These are phyloP conservation scores for Rhodotorula babjevae DNA, from an alignment of 768 basidiomycete species.

Conservation along the genomic window DNA sequence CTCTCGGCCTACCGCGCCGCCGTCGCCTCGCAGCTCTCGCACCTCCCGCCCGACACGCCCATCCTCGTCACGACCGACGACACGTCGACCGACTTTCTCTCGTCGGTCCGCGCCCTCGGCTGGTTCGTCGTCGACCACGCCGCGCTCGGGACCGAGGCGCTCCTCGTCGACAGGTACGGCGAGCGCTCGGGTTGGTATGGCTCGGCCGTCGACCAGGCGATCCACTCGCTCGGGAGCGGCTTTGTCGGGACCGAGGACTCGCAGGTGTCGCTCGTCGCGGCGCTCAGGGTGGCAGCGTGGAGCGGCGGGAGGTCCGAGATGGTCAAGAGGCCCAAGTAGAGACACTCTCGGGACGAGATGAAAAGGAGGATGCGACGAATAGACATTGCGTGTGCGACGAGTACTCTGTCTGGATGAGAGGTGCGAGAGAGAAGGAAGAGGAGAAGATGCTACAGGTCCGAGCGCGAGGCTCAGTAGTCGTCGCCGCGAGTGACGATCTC, in stretches of 20 bases:
- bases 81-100: constrained; percentile 13
- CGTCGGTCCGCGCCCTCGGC: not conserved
- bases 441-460: not conserved
- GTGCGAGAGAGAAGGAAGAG: too few relatives aligned
- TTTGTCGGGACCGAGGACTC: constrained; percentile 19
- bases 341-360: too few relatives aligned
- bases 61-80: constrained; percentile 27
- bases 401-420: too few relatives aligned
- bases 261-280: constrained; percentile 16
- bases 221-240: constrained; percentile 4
- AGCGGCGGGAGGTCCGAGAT: not conserved
- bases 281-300: constrained; percentile 22
- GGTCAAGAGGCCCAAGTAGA: not conserved
- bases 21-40: constrained; percentile 1
- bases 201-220: constrained; percentile 16
- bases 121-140: constrained; percentile 13
- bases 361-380: not conserved
- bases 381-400: not conserved
- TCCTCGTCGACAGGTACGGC: constrained; percentile 9
- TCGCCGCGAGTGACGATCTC: constrained; percentile 53
- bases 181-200: constrained; percentile 12
- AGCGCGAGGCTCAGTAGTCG: constrained; percentile 47
- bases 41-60: constrained; percentile 1
- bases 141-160: not conserved
- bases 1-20: not conserved